Evolutionary conservation across 1,284 basidiomycete genomes (phyloP).

Genomic region (Malassezia psittaci): DNA sequence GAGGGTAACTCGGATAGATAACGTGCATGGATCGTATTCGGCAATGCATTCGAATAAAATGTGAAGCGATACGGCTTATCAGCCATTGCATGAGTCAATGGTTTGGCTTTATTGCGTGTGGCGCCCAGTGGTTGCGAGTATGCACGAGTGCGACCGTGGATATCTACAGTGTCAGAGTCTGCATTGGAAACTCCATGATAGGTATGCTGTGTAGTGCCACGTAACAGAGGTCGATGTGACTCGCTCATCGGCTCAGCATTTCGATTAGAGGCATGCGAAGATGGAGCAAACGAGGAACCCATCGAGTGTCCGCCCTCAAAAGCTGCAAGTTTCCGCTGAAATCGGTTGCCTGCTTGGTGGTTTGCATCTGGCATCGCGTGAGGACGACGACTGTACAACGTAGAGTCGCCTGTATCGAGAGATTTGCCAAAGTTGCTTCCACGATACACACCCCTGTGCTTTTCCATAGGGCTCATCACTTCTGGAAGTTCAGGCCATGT

Average conservation of each 20-base stretch:
- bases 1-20: slow-evolving; percentile 86
- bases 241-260: neutral
- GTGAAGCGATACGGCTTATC: slow-evolving; percentile 85
- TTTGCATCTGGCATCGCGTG: slow-evolving; percentile 26
- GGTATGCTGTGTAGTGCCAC: slow-evolving; percentile 4
- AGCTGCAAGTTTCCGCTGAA: slow-evolving; percentile 74
- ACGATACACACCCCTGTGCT: slow-evolving; percentile 12
- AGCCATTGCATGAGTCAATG: slow-evolving; percentile 11
- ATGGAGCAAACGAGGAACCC: neutral
- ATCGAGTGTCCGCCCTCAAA: slow-evolving; percentile 61
- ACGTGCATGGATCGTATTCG: slow-evolving; percentile 86
- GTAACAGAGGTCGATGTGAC: slow-evolving; percentile 3
- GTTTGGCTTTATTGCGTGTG: neutral
- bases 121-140: neutral
- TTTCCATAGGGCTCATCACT: slow-evolving; percentile 22
- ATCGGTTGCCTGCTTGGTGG: slow-evolving; percentile 35
- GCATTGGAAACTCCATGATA: slow-evolving; percentile 2
- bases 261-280: neutral
- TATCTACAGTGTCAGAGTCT: neutral
- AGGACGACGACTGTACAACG: slow-evolving; percentile 41
- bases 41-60: slow-evolving; percentile 89
- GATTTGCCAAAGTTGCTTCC: slow-evolving; percentile 14
- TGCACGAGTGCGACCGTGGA: neutral
- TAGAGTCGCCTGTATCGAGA: slow-evolving; percentile 39
- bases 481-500: slow-evolving; percentile 13